A percentile compares a stretch with the other conserved stretches of the same genome.
phyloP scores from a whole-genome alignment of 1,284 basidiomycete genomes.

The Trichosporon inkin region DNA sequence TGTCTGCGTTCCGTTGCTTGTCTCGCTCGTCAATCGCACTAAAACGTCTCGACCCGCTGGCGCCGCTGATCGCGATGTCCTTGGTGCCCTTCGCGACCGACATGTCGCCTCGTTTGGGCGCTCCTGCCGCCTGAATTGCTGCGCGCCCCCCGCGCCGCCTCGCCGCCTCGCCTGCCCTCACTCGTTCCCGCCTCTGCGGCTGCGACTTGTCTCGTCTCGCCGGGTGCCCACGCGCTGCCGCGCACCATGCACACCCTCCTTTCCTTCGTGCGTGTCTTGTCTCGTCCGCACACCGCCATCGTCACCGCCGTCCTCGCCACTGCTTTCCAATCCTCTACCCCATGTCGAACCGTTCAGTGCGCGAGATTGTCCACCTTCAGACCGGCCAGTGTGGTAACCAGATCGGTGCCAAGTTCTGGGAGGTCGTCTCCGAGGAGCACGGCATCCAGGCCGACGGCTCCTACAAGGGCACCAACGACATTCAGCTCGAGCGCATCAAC shows the following conservation, averaged over 20 bases:
- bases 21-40: not conserved
- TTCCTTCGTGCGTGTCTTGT: conserved; percentile 2
- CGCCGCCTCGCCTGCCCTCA: not conserved
- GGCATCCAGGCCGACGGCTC: conserved; percentile 85
- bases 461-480: conserved; percentile 90
- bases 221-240: too few species aligned
- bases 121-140: conserved; percentile 8
- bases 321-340: not conserved
- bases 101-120: too few species aligned
- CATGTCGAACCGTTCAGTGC: conserved; percentile 55
- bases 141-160: conserved; percentile 3
- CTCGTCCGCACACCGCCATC: not conserved
- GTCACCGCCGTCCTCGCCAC: not conserved
- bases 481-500: conserved; percentile 95
- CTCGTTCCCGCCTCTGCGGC: not conserved
- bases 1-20: not conserved
- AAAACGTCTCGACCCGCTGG: not conserved
- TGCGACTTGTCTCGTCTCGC: too few species aligned
- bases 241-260: not conserved
- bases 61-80: not conserved
- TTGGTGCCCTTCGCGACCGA: conserved; percentile 1
- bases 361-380: conserved; percentile 96
- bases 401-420: conserved; percentile 98
- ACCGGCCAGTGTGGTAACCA: conserved; percentile 98
- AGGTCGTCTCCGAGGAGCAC: conserved; percentile 86